Percentiles rank a stretch among this genome's conserved stretches.
phyloP scores from a whole-genome alignment of 1,284 basidiomycete genomes.

The Neotropicomus parvogracilis region DNA sequence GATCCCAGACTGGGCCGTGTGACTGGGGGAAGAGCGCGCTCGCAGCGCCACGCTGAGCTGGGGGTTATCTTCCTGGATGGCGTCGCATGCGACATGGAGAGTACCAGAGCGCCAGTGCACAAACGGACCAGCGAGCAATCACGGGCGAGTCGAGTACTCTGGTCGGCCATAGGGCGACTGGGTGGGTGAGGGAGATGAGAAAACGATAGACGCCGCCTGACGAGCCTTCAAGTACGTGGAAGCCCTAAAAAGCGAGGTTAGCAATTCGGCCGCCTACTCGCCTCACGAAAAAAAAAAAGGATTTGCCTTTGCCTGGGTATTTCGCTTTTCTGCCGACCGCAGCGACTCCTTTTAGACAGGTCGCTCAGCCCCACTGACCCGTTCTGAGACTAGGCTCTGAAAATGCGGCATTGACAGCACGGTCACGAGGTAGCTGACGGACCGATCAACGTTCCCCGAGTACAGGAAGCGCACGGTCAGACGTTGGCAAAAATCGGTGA shows the following conservation, averaged over 20 bases:
- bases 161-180: neutral
- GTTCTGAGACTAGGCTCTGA: neutral
- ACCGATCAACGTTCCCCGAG: slow-evolving; percentile 3
- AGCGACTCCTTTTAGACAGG: neutral
- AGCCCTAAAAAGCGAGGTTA: neutral
- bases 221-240: neutral
- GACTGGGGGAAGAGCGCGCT: neutral
- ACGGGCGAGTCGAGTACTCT: neutral
- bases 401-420: neutral
- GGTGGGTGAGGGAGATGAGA: neutral
- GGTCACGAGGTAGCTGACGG: slow-evolving; percentile 4
- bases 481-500: neutral
- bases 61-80: neutral
- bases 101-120: neutral
- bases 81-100: neutral
- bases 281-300: neutral
- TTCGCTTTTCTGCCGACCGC: slow-evolving; percentile 1
- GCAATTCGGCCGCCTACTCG: neutral
- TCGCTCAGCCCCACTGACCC: neutral
- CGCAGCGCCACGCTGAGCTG: neutral
- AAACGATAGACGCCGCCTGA: neutral
- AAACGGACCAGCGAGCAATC: neutral
- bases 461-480: neutral
- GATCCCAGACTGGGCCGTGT: neutral
- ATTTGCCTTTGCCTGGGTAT: neutral